Conservation (phyloP, 371 early-diverging fungal genomes). For the Rhizopus arrhizus region DNA sequence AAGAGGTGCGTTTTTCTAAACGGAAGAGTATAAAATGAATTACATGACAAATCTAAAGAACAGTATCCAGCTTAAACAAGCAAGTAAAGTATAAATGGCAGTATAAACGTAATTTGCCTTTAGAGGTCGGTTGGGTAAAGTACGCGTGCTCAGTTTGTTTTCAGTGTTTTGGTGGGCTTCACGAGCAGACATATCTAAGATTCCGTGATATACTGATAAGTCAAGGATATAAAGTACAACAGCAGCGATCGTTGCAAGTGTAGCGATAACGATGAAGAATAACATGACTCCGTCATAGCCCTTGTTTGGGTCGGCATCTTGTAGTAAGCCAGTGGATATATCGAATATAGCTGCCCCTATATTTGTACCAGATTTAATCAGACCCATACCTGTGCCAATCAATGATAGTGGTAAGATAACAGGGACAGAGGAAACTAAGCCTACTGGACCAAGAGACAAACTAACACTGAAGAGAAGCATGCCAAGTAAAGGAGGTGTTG, state of each 20-base stretch:
- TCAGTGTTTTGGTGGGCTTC: constrained; percentile 13
- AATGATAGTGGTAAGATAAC: constrained; percentile 56
- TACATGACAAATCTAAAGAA: constrained; percentile 36
- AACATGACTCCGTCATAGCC: constrained; percentile 54
- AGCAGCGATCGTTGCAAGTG: constrained; percentile 44
- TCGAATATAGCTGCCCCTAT: constrained; percentile 65
- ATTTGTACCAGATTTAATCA: constrained; percentile 66
- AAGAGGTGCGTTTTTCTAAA: neutral
- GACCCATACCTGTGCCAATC: constrained; percentile 68
- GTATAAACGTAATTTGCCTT: constrained; percentile 48
- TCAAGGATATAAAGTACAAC: constrained; percentile 43
- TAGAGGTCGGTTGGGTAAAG: neutral
- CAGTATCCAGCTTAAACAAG: constrained; percentile 49
- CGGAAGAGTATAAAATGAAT: neutral
- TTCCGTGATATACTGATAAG: constrained; percentile 38
- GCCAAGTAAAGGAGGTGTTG: constrained; percentile 53
- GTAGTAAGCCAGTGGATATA: constrained; percentile 61
- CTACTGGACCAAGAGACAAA: constrained; percentile 64
- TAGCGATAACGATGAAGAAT: constrained; percentile 49
- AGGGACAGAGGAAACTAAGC: constrained; percentile 63
- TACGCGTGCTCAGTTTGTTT: constrained; percentile 19
- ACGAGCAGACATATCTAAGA: constrained; percentile 27
- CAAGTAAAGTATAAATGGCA: constrained; percentile 29
- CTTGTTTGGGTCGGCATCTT: constrained; percentile 42
- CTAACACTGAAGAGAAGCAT: constrained; percentile 62